These are phyloP conservation scores for Nevesoporus exiguus DNA, from an alignment of 768 basidiomycete genomes.

Conservation along the genomic window DNA sequence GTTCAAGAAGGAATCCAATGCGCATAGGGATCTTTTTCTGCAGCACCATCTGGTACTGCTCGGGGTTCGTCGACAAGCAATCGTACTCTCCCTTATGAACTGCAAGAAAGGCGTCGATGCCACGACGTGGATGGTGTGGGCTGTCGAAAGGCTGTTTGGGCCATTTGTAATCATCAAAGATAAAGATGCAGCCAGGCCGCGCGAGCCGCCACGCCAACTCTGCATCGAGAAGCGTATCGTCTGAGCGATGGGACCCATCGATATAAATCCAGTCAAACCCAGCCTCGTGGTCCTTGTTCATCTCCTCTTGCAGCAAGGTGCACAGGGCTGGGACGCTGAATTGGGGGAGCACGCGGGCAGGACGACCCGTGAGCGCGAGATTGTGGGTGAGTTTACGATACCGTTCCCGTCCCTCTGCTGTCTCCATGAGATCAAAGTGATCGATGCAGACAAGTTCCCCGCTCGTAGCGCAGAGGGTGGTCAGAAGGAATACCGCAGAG, in stretches of 20 bases:
- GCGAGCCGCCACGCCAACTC: slow-evolving; percentile 58
- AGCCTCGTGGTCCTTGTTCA: slow-evolving; percentile 22
- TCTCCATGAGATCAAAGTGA: slow-evolving; percentile 53
- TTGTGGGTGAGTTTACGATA: slow-evolving; percentile 45
- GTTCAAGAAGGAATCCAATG: slow-evolving; percentile 43
- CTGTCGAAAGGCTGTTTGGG: slow-evolving; percentile 44
- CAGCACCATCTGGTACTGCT: slow-evolving; percentile 51
- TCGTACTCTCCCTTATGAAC: slow-evolving; percentile 51
- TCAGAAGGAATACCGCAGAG: slow-evolving; percentile 53
- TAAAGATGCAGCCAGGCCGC: slow-evolving; percentile 45
- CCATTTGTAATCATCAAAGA: slow-evolving; percentile 62
- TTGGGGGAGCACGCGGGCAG: slow-evolving; percentile 44
- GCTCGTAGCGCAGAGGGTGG: slow-evolving; percentile 41
- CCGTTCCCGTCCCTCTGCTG: slow-evolving; percentile 46
- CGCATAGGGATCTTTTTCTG: slow-evolving; percentile 49
- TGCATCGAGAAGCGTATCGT: slow-evolving; percentile 59
- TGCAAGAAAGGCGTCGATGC: slow-evolving; percentile 51
- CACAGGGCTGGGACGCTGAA: slow-evolving; percentile 54
- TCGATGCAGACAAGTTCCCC: slow-evolving; percentile 54
- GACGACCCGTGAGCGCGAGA: slow-evolving; percentile 41
- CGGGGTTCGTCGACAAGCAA: slow-evolving; percentile 32
- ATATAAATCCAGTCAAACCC: slow-evolving; percentile 61
- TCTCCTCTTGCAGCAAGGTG: slow-evolving; percentile 46
- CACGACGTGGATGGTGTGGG: slow-evolving; percentile 52
- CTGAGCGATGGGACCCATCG: slow-evolving; percentile 57